Conservation (phyloP, 1,284 basidiomycete genomes). For the Pyrrhoderma noxium region DNA sequence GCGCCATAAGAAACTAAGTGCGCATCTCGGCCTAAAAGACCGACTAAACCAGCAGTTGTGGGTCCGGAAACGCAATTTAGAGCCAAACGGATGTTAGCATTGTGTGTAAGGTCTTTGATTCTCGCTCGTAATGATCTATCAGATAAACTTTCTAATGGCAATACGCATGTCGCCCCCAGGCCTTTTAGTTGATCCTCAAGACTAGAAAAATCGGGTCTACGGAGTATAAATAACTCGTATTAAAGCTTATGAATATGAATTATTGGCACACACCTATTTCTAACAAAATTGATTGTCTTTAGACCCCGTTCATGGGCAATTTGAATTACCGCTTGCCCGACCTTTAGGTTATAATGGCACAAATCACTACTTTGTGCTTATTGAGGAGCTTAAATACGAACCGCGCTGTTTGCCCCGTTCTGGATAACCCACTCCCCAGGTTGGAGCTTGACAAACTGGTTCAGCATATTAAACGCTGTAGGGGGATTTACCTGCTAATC, state of each 20-base stretch:
- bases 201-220: slow-evolving; percentile 44
- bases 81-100: slow-evolving; percentile 49
- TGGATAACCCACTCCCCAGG: slow-evolving; percentile 73
- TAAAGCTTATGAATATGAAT: slow-evolving; percentile 4
- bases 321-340: slow-evolving; percentile 75
- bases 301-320: slow-evolving; percentile 62
- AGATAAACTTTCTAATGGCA: slow-evolving; percentile 6
- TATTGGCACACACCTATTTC: slow-evolving; percentile 48
- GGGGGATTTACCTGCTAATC: slow-evolving; percentile 67
- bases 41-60: slow-evolving; percentile 59
- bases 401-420: slow-evolving; percentile 81
- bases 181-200: slow-evolving; percentile 44
- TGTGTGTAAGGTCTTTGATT: slow-evolving; percentile 1
- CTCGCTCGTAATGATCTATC: slow-evolving; percentile 7
- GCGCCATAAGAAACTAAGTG: slow-evolving; percentile 82
- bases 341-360: slow-evolving; percentile 31
- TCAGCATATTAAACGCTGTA: slow-evolving; percentile 77
- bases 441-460: slow-evolving; percentile 55
- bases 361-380: slow-evolving; percentile 10
- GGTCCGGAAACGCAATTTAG: slow-evolving; percentile 78
- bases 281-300: slow-evolving; percentile 73
- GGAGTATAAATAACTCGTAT: neutral
- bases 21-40: slow-evolving; percentile 55
- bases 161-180: slow-evolving; percentile 65
- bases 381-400: slow-evolving; percentile 29